phyloP scores from a whole-genome alignment of 371 early-diverging fungal genomes.

The Apophysomyces ossiformis region DNA sequence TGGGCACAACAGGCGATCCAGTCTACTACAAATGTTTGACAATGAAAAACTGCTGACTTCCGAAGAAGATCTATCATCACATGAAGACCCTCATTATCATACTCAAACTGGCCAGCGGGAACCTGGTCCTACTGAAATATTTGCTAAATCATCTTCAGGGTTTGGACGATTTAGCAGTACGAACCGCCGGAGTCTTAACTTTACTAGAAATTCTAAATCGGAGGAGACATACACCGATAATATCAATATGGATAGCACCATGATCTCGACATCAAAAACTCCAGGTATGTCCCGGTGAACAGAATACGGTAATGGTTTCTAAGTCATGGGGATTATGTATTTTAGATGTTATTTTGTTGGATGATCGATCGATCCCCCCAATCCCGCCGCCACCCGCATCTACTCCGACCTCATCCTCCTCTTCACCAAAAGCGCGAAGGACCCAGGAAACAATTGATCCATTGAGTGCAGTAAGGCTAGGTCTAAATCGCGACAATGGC shows the following conservation, averaged over 20 bases:
- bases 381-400: conserved; percentile 2
- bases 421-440: conserved; percentile 5
- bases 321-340: neutral
- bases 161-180: neutral
- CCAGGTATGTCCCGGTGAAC: neutral
- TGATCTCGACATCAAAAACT: conserved; percentile 6
- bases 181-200: conserved; percentile 1
- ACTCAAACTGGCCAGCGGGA: conserved; percentile 15
- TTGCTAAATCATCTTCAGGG: neutral
- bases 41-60: conserved; percentile 14
- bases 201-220: neutral
- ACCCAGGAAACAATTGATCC: conserved; percentile 16
- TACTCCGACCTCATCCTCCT: conserved; percentile 3
- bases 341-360: neutral
- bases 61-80: conserved; percentile 17
- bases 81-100: neutral
- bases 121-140: conserved; percentile 23
- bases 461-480: conserved; percentile 11
- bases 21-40: conserved; percentile 32
- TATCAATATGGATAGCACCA: conserved; percentile 4
- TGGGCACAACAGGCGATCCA: conserved; percentile 8
- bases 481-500: conserved; percentile 10
- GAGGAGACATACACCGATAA: conserved; percentile 1
- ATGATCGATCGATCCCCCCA: conserved; percentile 10
- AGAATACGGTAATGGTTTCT: neutral